A percentile compares a stretch with the other conserved stretches of the same genome.
Conservation (phyloP, 129 eudicot genomes). For the Rutidosis leptorrhynchoides region DNA sequence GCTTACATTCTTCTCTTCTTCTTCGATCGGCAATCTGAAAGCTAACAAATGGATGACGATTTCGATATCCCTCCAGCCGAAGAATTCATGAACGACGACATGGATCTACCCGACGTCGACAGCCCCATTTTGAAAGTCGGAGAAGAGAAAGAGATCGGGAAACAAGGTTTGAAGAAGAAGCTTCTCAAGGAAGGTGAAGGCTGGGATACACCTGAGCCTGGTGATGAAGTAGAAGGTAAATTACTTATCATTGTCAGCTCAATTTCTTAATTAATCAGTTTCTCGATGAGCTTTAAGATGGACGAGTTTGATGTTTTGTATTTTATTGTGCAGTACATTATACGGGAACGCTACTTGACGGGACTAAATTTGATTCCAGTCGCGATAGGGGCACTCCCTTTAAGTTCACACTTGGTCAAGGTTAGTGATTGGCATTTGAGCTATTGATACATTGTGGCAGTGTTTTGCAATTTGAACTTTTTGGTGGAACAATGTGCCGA, state of each 20-base stretch:
- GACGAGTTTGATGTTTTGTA: too few relatives aligned
- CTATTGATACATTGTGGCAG: neutral
- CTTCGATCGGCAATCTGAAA: too few relatives aligned
- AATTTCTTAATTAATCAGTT: too few relatives aligned
- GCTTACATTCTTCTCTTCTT: too few relatives aligned
- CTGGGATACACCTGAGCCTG: conserved; percentile 76
- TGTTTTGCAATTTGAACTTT: too few relatives aligned
- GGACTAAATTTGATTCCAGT: conserved; percentile 88
- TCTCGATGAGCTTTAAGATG: too few relatives aligned
- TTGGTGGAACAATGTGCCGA: too few relatives aligned
- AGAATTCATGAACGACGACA: conserved; percentile 53
- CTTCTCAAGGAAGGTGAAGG: conserved; percentile 81
- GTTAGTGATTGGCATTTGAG: conserved; percentile 18
- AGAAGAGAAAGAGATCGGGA: conserved; percentile 86
- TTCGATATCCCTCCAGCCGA: conserved; percentile 68
- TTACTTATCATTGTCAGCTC: too few relatives aligned
- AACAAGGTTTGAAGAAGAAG: conserved; percentile 87
- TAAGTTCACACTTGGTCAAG: conserved; percentile 91
- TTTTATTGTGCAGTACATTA: conserved; percentile 64
- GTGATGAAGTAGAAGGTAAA: conserved; percentile 93
- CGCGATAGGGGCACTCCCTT: conserved; percentile 85
- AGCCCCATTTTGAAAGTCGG: conserved; percentile 58
- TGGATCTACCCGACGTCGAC: too few relatives aligned
- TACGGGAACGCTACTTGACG: conserved; percentile 89
- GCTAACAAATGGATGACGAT: conserved; percentile 86